A percentile compares a stretch with the other conserved stretches of the same genome.
These are phyloP conservation scores for Aspergillus luchuensis DNA, from an alignment of 2,329 filamentous ascomycete species.

Conservation along the genomic window DNA sequence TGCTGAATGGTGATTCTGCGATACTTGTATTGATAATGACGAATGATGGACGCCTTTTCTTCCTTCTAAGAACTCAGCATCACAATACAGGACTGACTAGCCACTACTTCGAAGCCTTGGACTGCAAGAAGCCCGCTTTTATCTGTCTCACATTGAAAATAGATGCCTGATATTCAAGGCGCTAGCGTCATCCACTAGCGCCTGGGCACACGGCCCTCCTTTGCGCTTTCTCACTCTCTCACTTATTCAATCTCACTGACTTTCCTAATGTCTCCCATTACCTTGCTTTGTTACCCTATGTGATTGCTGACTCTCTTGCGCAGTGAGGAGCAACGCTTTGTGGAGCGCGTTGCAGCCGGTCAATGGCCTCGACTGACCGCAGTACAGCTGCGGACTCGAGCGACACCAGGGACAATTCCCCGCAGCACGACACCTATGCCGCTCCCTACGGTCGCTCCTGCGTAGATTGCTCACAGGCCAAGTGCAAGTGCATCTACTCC, in stretches of 20 bases:
- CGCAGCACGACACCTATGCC: conserved; percentile 7
- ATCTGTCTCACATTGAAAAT: no score
- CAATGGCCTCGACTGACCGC: conserved; percentile 1
- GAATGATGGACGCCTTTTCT: no score
- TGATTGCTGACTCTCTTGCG: neutral
- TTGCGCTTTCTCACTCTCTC: neutral
- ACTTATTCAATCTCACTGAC: no score
- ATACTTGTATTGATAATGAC: no score
- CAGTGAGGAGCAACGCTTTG: neutral
- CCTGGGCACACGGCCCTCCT: neutral
- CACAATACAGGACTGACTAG: no score
- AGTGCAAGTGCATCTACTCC: conserved; percentile 27
- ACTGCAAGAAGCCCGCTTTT: no score
- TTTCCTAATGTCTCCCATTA: no score
- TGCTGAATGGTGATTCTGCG: no score
- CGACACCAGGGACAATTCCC: neutral
- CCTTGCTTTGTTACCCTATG: neutral
- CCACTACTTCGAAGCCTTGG: no score
- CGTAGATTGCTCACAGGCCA: conserved; percentile 26
- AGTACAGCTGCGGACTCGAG: neutral
- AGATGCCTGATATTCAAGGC: neutral
- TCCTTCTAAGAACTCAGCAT: no score
- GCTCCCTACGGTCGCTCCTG: conserved; percentile 21
- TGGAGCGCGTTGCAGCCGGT: neutral
- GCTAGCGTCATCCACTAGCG: neutral